Evolutionary conservation across 177 flowering plant genomes (phyloP).

Genomic region (Telopea speciosissima): DNA sequence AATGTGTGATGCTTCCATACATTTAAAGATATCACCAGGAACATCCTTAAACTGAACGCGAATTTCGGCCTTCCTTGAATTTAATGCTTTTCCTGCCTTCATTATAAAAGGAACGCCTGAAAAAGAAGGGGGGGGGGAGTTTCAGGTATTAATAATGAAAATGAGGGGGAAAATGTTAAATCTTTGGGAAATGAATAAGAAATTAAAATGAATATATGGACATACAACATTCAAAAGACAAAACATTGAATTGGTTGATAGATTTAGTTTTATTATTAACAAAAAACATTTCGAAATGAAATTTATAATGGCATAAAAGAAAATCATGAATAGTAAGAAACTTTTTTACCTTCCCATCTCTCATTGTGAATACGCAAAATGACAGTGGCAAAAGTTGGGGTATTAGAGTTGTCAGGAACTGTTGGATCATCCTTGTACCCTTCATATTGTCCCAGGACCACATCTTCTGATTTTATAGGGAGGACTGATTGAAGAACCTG

Average conservation of each 20-base stretch:
- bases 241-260: neutral
- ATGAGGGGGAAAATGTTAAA: neutral
- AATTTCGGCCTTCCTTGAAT: slow-evolving; percentile 92
- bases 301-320: no score
- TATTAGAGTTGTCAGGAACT: slow-evolving; percentile 77
- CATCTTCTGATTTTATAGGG: slow-evolving; percentile 74
- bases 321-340: neutral
- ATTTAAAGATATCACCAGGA: slow-evolving; percentile 89
- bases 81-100: slow-evolving; percentile 94
- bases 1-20: slow-evolving; percentile 30
- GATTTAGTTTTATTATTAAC: no score
- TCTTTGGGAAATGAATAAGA: neutral
- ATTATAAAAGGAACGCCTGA: slow-evolving; percentile 94
- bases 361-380: slow-evolving; percentile 82
- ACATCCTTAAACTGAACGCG: slow-evolving; percentile 96
- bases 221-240: neutral
- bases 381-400: slow-evolving; percentile 91
- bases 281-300: no score
- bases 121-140: slow-evolving; percentile 4
- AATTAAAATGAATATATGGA: slow-evolving; percentile 5
- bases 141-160: neutral
- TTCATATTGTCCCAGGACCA: slow-evolving; percentile 92
- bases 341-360: slow-evolving; percentile 89
- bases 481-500: slow-evolving; percentile 93
- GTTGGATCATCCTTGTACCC: slow-evolving; percentile 92